These are phyloP conservation scores for Medicago lupulina DNA, from an alignment of 306 rosid species.

Conservation along the genomic window DNA sequence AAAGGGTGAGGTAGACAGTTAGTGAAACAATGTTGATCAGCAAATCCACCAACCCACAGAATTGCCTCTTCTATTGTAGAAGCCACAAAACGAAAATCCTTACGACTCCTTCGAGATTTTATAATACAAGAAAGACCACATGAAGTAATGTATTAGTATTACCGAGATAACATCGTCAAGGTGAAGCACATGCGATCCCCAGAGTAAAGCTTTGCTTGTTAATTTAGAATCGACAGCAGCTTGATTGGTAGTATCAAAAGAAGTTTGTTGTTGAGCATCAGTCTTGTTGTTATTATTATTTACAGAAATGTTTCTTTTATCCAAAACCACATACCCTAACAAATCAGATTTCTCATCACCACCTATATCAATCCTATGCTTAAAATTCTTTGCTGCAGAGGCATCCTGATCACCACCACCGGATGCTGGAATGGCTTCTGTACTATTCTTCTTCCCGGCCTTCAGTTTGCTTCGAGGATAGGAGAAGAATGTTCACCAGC, in stretches of 20 bases:
- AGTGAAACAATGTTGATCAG: slow-evolving; percentile 91
- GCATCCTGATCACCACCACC: slow-evolving; percentile 53
- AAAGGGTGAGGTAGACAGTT: slow-evolving; percentile 97
- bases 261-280: slow-evolving; percentile 49
- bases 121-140: slow-evolving; percentile 82
- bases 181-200: slow-evolving; percentile 80
- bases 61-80: slow-evolving; percentile 86
- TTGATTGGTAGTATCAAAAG: slow-evolving; percentile 54
- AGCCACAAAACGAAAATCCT: slow-evolving; percentile 85
- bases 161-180: slow-evolving; percentile 92
- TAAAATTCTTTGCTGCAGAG: slow-evolving; percentile 58
- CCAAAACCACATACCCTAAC: slow-evolving; percentile 86
- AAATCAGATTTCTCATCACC: slow-evolving; percentile 90
- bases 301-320: slow-evolving; percentile 59
- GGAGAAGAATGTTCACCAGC: slow-evolving; percentile 88
- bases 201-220: slow-evolving; percentile 83
- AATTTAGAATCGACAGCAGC: slow-evolving; percentile 78
- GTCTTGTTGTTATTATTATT: slow-evolving; percentile 50
- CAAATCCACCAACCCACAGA: slow-evolving; percentile 97
- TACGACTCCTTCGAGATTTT: slow-evolving; percentile 71
- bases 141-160: slow-evolving; percentile 57
- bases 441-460: slow-evolving; percentile 54
- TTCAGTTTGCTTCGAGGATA: slow-evolving; percentile 79
- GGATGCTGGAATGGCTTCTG: slow-evolving; percentile 40
- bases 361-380: slow-evolving; percentile 83